These are phyloP conservation scores for Kodamaea restingae DNA, from an alignment of 805 yeast species.

Conservation along the genomic window DNA sequence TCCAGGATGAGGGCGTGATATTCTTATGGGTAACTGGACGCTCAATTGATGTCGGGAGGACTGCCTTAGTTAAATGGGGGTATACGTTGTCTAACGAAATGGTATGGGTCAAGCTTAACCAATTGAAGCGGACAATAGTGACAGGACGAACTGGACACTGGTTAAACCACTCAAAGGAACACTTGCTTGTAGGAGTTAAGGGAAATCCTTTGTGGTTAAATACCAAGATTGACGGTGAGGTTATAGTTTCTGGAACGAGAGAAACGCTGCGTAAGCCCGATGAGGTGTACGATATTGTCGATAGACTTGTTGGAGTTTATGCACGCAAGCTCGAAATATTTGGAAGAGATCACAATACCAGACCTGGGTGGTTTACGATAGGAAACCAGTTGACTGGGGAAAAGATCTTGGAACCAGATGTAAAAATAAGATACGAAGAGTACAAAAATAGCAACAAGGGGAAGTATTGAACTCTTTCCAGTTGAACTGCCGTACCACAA, in stretches of 20 bases:
- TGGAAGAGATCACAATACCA: constrained; percentile 79
- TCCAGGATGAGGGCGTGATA: constrained; percentile 82
- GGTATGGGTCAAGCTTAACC: constrained; percentile 89
- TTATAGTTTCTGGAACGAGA: constrained; percentile 76
- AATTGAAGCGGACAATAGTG: constrained; percentile 79
- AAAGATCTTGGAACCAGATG: constrained; percentile 55
- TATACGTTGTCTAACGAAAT: constrained; percentile 73
- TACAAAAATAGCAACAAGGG: not conserved
- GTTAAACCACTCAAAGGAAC: constrained; percentile 94
- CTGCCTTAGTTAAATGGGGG: constrained; percentile 78
- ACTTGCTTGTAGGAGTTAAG: constrained; percentile 77
- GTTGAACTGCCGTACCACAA: too few species aligned
- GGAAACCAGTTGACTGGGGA: constrained; percentile 74
- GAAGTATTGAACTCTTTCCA: too few species aligned
- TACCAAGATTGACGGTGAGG: constrained; percentile 63
- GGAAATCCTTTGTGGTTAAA: constrained; percentile 76
- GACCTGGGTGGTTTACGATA: constrained; percentile 86
- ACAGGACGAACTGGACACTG: constrained; percentile 97
- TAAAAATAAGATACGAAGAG: constrained; percentile 36
- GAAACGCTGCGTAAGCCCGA: constrained; percentile 92
- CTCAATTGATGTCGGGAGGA: constrained; percentile 83
- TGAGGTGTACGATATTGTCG: constrained; percentile 80
- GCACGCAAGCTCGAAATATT: constrained; percentile 83
- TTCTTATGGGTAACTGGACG: constrained; percentile 95
- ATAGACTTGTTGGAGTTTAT: constrained; percentile 73